Percentiles rank a stretch among this genome's conserved stretches.
Evolutionary conservation across 805 yeast genomes (phyloP).

Genomic region (Pichia exigua): DNA sequence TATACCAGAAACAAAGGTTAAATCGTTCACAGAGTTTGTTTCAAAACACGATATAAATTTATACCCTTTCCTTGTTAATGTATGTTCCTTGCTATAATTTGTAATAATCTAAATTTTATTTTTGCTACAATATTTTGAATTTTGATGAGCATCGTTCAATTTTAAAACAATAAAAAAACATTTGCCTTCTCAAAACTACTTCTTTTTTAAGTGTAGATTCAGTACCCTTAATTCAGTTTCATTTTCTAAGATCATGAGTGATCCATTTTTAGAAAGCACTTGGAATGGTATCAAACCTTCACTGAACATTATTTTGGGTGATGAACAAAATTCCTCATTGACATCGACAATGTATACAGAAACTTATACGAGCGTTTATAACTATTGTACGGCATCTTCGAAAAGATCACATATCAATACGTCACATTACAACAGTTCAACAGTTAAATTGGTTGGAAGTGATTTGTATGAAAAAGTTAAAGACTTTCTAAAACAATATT

Average conservation of each 20-base stretch:
- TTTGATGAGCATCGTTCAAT: not conserved
- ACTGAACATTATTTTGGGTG: conserved; percentile 60
- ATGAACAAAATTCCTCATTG: conserved; percentile 52
- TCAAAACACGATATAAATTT: not conserved
- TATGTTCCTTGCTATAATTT: not conserved
- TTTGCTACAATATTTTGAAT: not conserved
- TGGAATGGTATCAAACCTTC: conserved; percentile 79
- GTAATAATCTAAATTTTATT: too few relatives aligned
- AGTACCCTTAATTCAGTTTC: not conserved
- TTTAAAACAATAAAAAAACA: not conserved
- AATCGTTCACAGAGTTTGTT: not conserved
- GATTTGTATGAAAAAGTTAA: conserved; percentile 75
- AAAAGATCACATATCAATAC: conserved; percentile 29
- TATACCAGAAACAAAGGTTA: conserved; percentile 3
- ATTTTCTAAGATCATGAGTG: conserved; percentile 8
- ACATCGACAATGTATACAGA: conserved; percentile 75
- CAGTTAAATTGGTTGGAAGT: conserved; percentile 62
- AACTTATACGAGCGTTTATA: conserved; percentile 86
- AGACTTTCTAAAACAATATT: conserved; percentile 55
- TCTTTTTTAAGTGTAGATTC: not conserved
- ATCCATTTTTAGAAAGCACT: conserved; percentile 32
- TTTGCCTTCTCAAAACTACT: not conserved
- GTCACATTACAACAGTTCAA: conserved; percentile 4
- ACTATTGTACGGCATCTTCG: conserved; percentile 81
- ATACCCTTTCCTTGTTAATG: not conserved